Conservation (phyloP, 225 moss, liverwort and hornwort species). For the Anthoceros angustus region DNA sequence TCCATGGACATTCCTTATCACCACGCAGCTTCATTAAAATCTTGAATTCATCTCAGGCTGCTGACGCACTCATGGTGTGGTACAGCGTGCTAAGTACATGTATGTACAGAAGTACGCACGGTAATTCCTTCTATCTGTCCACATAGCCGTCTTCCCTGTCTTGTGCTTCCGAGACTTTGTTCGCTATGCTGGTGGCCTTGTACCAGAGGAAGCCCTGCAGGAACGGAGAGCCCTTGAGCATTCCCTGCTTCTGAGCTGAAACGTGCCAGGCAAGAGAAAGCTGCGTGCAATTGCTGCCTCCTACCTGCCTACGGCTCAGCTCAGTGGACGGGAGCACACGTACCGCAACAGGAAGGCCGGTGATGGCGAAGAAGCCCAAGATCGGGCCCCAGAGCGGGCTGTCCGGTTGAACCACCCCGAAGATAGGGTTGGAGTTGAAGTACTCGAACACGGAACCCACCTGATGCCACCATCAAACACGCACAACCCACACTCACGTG, state of each 20-base stretch:
- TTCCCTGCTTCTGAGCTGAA: background rate
- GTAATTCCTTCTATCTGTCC: constrained; percentile 13
- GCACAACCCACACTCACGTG: background rate
- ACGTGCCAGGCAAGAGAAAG: background rate
- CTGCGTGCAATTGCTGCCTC: background rate
- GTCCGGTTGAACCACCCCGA: constrained; percentile 66
- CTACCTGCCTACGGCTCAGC: too few relatives aligned
- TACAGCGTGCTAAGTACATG: too few relatives aligned
- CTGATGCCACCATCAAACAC: constrained; percentile 15
- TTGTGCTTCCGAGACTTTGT: constrained; percentile 73
- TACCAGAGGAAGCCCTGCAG: constrained; percentile 59
- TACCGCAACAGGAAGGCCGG: constrained; percentile 72
- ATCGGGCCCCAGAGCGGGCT: constrained; percentile 65
- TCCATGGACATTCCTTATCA: too few relatives aligned
- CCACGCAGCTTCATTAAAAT: too few relatives aligned
- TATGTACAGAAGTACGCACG: too few relatives aligned
- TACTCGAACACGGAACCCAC: constrained; percentile 87
- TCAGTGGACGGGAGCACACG: constrained; percentile 8
- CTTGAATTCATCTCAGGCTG: too few relatives aligned
- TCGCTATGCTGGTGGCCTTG: constrained; percentile 61
- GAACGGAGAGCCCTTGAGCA: background rate
- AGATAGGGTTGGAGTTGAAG: constrained; percentile 59
- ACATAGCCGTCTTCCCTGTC: constrained; percentile 62
- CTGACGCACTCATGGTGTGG: too few relatives aligned
- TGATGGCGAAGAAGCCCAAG: constrained; percentile 56